phyloP scores from a whole-genome alignment of 1,284 basidiomycete genomes.

The Apiotrichum laibachii region DNA sequence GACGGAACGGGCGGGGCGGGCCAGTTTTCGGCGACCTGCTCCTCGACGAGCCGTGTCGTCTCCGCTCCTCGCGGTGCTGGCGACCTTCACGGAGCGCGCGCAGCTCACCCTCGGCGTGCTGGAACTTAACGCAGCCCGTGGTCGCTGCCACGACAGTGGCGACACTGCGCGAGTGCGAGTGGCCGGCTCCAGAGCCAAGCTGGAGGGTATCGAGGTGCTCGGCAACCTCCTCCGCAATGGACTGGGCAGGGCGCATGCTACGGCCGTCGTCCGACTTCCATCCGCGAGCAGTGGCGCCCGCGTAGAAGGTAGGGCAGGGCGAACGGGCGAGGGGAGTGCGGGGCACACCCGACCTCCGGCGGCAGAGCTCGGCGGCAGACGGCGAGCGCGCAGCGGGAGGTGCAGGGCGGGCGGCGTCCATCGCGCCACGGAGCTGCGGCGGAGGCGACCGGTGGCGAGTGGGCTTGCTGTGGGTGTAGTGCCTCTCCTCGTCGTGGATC shows the following conservation, averaged over 20 bases:
- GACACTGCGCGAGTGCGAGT: neutral
- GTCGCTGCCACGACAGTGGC: neutral
- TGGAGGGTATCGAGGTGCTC: neutral
- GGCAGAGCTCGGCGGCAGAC: slow-evolving; percentile 31
- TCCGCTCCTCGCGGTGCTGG: slow-evolving; percentile 2
- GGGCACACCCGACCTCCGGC: slow-evolving; percentile 16
- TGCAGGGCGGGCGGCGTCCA: slow-evolving; percentile 8
- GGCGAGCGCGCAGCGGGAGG: slow-evolving; percentile 35
- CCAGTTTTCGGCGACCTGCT: neutral
- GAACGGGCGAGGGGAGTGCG: neutral
- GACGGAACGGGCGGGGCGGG: neutral
- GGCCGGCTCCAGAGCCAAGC: neutral
- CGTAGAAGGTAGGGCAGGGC: neutral
- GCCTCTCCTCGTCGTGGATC: slow-evolving; percentile 11
- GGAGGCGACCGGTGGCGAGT: slow-evolving; percentile 33
- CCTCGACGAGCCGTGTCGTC: neutral
- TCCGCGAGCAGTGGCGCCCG: neutral
- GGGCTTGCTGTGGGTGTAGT: slow-evolving; percentile 13
- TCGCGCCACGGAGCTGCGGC: slow-evolving; percentile 13
- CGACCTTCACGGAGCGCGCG: neutral
- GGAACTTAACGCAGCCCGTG: neutral
- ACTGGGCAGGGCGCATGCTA: neutral
- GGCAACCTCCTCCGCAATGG: neutral
- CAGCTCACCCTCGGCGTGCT: neutral
- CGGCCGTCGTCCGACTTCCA: slow-evolving; percentile 17